Conservation (phyloP, 2,329 filamentous ascomycete genomes). For the Coniochaeta sp. region DNA sequence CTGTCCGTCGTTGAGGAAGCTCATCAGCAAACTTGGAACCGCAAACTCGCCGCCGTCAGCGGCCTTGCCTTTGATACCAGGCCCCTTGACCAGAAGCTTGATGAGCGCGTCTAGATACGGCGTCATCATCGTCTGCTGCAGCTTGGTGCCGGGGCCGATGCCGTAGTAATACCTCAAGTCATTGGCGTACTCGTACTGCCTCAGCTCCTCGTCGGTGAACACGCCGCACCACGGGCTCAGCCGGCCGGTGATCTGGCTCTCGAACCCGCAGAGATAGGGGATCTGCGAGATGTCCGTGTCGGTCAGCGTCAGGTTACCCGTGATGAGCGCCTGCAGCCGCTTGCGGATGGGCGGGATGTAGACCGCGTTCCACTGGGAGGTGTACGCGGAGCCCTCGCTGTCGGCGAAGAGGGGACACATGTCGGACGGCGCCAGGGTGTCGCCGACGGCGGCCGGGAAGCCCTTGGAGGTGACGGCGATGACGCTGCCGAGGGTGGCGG, state of each 20-base stretch:
- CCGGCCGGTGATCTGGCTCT: conserved; percentile 57
- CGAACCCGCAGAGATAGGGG: conserved; percentile 64
- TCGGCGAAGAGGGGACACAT: conserved; percentile 53
- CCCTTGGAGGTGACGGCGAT: conserved; percentile 49
- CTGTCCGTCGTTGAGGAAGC: too few species aligned
- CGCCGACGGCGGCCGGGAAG: conserved; percentile 44
- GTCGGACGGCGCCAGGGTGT: conserved; percentile 56
- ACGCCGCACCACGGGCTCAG: conserved; percentile 56
- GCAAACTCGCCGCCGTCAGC: too few species aligned
- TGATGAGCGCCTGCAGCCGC: too few species aligned
- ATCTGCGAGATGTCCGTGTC: conserved; percentile 46
- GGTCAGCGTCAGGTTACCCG: too few species aligned
- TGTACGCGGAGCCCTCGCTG: conserved; percentile 37
- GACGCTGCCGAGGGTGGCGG: conserved; percentile 44
- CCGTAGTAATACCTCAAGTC: conserved; percentile 64
- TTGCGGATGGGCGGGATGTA: too few species aligned
- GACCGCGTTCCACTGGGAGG: too few species aligned
- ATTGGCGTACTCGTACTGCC: conserved; percentile 59
- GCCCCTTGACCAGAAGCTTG: conserved; percentile 18
- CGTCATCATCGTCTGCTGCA: conserved; percentile 52
- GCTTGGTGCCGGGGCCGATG: conserved; percentile 45
- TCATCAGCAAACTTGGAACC: too few species aligned
- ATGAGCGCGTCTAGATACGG: conserved; percentile 50
- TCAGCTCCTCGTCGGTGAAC: conserved; percentile 54
- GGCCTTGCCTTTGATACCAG: too few species aligned